Base-by-base conservation (phyloP, 148 eudicot species). In the Rhododendron simsii region DNA sequence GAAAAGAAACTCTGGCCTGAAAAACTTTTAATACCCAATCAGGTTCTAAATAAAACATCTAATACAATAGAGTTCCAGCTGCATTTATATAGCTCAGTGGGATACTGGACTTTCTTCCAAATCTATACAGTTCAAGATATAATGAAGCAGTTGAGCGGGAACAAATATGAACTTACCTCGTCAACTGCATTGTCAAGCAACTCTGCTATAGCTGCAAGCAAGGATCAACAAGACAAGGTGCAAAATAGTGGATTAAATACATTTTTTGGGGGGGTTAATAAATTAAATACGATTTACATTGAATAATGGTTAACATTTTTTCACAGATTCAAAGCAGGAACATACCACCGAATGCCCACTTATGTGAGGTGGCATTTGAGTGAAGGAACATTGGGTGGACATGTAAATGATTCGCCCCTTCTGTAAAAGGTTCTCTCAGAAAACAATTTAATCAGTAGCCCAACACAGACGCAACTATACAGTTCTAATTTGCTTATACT, bases 271-370 rank as follows among this genome's bases (percentile, higher is more conserved):
- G 45, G 45, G 8, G 7, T 41, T 6, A 41, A 41, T 41, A 41
- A 37, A 71, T 45, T 26, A 69, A 30, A 71, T 28, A 26, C 37
- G 37, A 82, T 61, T 59, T 57, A 41, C 20, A 79, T 28, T 45
- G 8, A 9, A 28, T 65, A 48, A 85, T 18, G 86, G 51, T 13
- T 61, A 59, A 74, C 80, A 39, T 15, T 67, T 86, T n/a, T 16
- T 75, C 37, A 80, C 28, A 71, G 44, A 21, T 21, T 23, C 28
- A 75, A 51, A 6, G 5, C 44, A 1, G 7, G 12, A 18, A 35
- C 89, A 39, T 87, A 94, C 98, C 98, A 88, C 98, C 98, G 89
- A 96, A 96, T 51, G 95, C 98, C 98, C 98, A 96, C 91, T 96
- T 96, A 87, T 96, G 98, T 77, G 98, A 94, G 88, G 98, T 96